Evolutionary conservation across 139 green algal species (phyloP).

Genomic region (Tetraselmis chui): DNA sequence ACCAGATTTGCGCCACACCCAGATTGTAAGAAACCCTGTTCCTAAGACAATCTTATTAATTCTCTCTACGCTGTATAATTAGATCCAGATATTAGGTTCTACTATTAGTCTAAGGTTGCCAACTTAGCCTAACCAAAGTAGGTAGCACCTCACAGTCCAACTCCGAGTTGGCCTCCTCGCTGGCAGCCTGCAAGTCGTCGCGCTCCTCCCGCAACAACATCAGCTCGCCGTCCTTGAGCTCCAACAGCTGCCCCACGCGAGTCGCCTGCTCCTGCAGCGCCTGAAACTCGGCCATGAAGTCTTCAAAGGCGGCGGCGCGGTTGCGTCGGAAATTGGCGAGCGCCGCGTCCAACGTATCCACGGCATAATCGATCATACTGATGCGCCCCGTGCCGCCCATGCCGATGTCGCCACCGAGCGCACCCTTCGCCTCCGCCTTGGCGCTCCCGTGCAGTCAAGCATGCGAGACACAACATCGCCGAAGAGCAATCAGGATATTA

Average conservation of each 20-base stretch:
- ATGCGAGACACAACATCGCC: no score
- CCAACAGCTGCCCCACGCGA: conserved; percentile 1
- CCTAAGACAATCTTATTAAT: no score
- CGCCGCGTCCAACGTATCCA: background rate
- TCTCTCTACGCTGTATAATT: no score
- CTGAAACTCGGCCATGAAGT: conserved; percentile 1
- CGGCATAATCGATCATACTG: background rate
- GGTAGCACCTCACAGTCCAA: no score
- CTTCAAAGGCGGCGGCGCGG: background rate
- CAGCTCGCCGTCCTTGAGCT: conserved; percentile 2
- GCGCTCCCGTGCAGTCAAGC: background rate
- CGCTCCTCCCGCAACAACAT: background rate
- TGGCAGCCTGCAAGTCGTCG: background rate
- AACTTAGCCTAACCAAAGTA: no score
- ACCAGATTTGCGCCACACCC: no score
- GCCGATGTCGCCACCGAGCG: background rate
- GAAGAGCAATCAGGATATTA: no score
- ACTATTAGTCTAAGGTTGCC: no score
- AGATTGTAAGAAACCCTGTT: no score
- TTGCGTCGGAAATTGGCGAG: background rate
- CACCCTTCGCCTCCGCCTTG: background rate
- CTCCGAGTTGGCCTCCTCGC: background rate
- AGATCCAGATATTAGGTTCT: no score
- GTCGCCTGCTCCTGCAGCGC: background rate
- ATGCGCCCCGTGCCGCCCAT: background rate